These are phyloP conservation scores for Annulohypoxylon stygium DNA, from an alignment of 495 filamentous ascomycete species.

Conservation along the genomic window DNA sequence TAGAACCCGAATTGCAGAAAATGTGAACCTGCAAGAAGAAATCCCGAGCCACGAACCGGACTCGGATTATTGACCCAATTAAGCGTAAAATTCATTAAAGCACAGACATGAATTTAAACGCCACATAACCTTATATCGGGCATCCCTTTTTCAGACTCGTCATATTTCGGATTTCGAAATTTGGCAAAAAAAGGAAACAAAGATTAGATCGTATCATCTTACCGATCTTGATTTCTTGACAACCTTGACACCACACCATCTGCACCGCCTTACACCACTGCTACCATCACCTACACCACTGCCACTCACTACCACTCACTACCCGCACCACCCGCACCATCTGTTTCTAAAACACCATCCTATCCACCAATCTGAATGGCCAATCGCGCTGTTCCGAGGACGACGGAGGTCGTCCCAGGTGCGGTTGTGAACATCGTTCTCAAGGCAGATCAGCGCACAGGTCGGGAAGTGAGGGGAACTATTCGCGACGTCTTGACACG, in stretches of 20 bases:
- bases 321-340: neutral
- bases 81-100: conserved; percentile 35
- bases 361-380: conserved; percentile 30
- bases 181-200: conserved; percentile 19
- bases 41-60: conserved; percentile 32
- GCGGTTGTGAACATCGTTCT: conserved; percentile 75
- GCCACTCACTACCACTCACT: neutral
- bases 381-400: conserved; percentile 60
- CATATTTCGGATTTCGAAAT: conserved; percentile 23
- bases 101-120: conserved; percentile 12
- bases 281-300: too few species aligned
- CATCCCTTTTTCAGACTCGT: conserved; percentile 26
- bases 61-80: neutral
- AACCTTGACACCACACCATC: conserved; percentile 33
- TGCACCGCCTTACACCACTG: conserved; percentile 3
- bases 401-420: conserved; percentile 66
- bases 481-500: conserved; percentile 74
- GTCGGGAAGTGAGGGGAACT: conserved; percentile 71
- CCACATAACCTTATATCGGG: conserved; percentile 20
- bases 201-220: conserved; percentile 41
- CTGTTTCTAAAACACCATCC: conserved; percentile 25
- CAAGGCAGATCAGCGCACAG: conserved; percentile 78
- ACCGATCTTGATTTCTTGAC: conserved; percentile 39
- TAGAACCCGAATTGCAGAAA: conserved; percentile 36
- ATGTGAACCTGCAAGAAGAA: conserved; percentile 33